A percentile compares a stretch with the other conserved stretches of the same genome.
phyloP scores from a whole-genome alignment of 2,329 filamentous ascomycete genomes.

The Magnaporthiopsis rhizophila region DNA sequence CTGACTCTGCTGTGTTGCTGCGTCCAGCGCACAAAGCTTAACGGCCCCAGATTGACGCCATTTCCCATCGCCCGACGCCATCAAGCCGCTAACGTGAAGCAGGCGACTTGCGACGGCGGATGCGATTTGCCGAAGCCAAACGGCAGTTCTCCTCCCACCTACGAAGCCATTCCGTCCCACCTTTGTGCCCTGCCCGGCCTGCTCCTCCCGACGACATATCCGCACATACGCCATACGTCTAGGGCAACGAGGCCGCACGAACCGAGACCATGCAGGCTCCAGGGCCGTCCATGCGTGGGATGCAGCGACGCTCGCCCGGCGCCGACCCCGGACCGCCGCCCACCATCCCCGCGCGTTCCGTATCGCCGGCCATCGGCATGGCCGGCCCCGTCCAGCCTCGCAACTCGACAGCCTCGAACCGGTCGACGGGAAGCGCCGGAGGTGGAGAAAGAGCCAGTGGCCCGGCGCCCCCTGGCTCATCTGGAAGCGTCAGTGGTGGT shows the following conservation, averaged over 20 bases:
- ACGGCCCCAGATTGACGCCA: not conserved
- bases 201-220: too few relatives aligned
- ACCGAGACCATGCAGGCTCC: constrained; percentile 39
- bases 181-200: too few relatives aligned
- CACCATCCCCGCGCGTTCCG: constrained; percentile 46
- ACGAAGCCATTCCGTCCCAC: too few relatives aligned
- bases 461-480: too few relatives aligned
- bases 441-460: constrained; percentile 21
- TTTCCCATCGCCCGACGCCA: not conserved
- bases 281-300: constrained; percentile 41
- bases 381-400: constrained; percentile 41
- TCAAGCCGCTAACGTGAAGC: constrained; percentile 1
- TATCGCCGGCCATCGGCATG: constrained; percentile 50
- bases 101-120: constrained; percentile 12
- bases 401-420: constrained; percentile 56
- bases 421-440: constrained; percentile 33
- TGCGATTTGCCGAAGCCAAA: constrained; percentile 4
- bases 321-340: constrained; percentile 51
- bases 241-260: too few relatives aligned
- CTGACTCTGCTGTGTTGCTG: too few relatives aligned
- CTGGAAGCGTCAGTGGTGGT: constrained; percentile 15
- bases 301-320: constrained; percentile 56
- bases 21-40: too few relatives aligned
- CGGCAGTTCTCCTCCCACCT: constrained; percentile 3
- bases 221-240: too few relatives aligned